phyloP scores from a whole-genome alignment of 352 stramenopile species.

The Blastocystis sp. region DNA sequence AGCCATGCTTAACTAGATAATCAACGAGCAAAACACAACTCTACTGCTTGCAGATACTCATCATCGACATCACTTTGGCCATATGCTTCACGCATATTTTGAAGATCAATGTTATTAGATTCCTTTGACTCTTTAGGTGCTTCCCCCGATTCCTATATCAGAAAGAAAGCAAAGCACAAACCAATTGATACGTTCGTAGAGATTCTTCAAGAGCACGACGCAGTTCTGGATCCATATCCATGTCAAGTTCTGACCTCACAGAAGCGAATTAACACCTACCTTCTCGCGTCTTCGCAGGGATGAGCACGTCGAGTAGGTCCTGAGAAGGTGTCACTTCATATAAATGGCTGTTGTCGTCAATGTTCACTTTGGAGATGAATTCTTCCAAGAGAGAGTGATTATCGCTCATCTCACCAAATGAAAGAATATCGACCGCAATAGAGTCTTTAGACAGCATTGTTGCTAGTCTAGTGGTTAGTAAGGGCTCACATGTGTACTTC shows the following conservation, averaged over 20 bases:
- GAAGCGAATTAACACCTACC: background rate
- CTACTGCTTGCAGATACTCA: background rate
- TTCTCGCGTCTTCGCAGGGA: background rate
- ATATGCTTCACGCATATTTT: background rate
- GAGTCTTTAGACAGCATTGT: constrained; percentile 8
- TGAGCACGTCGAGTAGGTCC: constrained; percentile 2
- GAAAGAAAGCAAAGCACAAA: background rate
- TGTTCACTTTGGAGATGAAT: constrained; percentile 49
- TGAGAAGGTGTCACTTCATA: constrained; percentile 34
- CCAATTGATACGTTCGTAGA: constrained; percentile 39
- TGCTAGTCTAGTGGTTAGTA: background rate
- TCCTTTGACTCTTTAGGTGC: background rate
- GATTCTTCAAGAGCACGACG: constrained; percentile 43
- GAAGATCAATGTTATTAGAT: background rate
- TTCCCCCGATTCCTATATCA: background rate
- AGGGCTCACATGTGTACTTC: background rate
- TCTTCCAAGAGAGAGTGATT: background rate
- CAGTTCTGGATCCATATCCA: constrained; percentile 32
- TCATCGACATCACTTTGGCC: background rate
- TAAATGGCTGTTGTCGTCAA: constrained; percentile 33
- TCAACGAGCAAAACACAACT: background rate
- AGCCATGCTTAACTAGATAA: background rate
- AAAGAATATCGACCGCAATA: constrained; percentile 46
- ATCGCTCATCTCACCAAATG: constrained; percentile 33
- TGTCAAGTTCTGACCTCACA: background rate